Evolutionary conservation across 495 filamentous ascomycete genomes (phyloP).

Genomic region (Neurospora sp.): DNA sequence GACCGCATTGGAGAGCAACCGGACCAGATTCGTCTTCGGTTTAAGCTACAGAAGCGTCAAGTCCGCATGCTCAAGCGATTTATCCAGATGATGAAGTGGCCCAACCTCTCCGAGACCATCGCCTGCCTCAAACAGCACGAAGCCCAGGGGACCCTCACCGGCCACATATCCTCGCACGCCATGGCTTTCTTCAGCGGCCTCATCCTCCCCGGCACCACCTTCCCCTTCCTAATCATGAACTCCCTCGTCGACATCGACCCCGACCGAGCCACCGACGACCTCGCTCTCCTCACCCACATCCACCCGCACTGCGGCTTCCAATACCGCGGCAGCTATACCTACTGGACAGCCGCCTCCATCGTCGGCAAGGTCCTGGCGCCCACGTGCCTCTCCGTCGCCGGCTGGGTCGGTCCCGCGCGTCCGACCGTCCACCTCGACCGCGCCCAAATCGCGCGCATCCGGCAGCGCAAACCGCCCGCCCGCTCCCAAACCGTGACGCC

Average conservation of each 20-base stretch:
- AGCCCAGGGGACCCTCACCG: constrained; percentile 36
- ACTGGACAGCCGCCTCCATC: constrained; percentile 59
- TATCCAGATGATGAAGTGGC: constrained; percentile 62
- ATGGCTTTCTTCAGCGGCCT: constrained; percentile 66
- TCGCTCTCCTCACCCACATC: constrained; percentile 50
- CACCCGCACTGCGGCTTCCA: constrained; percentile 60
- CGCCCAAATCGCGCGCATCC: constrained; percentile 53
- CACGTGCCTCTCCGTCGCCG: constrained; percentile 57
- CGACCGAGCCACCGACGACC: constrained; percentile 44
- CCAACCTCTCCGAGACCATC: constrained; percentile 53
- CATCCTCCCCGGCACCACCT: constrained; percentile 56
- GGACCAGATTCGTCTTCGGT: constrained; percentile 42
- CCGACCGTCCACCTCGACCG: constrained; percentile 50
- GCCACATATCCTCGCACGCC: constrained; percentile 51
- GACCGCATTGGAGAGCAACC: constrained; percentile 35
- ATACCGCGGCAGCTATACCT: constrained; percentile 55
- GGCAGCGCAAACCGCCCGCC: constrained; percentile 34
- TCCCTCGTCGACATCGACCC: constrained; percentile 60
- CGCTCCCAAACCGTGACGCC: constrained; percentile 29
- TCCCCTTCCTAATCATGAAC: constrained; percentile 66
- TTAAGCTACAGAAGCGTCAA: constrained; percentile 49
- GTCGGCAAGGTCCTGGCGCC: constrained; percentile 71
- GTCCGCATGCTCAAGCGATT: constrained; percentile 55
- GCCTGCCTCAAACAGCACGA: constrained; percentile 47
- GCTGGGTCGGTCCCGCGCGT: constrained; percentile 60